Conservation (phyloP, 2,329 filamentous ascomycete species). For the Verticillium tricorpus region DNA sequence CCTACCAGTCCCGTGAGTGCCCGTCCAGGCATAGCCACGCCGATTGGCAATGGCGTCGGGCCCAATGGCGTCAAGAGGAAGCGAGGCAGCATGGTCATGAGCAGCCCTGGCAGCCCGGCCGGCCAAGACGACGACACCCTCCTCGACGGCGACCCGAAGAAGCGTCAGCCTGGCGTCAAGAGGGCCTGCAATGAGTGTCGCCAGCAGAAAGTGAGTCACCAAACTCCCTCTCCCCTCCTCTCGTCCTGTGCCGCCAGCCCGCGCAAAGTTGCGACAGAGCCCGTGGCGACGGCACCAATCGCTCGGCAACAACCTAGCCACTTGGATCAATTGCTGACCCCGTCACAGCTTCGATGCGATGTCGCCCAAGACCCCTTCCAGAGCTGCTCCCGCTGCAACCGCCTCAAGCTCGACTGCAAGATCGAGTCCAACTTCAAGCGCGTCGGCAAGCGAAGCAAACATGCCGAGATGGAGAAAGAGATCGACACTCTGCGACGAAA, state of each 20-base stretch:
- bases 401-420: constrained; percentile 76
- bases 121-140: constrained; percentile 53
- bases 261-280: background rate
- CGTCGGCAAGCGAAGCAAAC: constrained; percentile 74
- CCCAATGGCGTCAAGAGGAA: constrained; percentile 52
- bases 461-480: constrained; percentile 83
- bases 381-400: constrained; percentile 71
- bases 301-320: background rate
- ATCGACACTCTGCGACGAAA: constrained; percentile 64
- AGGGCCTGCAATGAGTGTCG: constrained; percentile 81
- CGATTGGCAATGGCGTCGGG: constrained; percentile 29
- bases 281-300: background rate
- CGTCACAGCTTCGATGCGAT: constrained; percentile 69
- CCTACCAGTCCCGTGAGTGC: constrained; percentile 52
- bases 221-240: background rate
- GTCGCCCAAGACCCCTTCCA: constrained; percentile 77
- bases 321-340: constrained; percentile 10
- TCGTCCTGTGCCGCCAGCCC: constrained; percentile 1
- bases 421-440: constrained; percentile 88
- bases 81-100: constrained; percentile 47
- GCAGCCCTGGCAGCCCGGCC: constrained; percentile 56
- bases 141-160: constrained; percentile 46
- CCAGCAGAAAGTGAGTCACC: constrained; percentile 70
- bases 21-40: constrained; percentile 14
- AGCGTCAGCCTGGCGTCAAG: constrained; percentile 66